Conservation (phyloP, 352 stramenopile species). For the Globisporangium takayamanum region DNA sequence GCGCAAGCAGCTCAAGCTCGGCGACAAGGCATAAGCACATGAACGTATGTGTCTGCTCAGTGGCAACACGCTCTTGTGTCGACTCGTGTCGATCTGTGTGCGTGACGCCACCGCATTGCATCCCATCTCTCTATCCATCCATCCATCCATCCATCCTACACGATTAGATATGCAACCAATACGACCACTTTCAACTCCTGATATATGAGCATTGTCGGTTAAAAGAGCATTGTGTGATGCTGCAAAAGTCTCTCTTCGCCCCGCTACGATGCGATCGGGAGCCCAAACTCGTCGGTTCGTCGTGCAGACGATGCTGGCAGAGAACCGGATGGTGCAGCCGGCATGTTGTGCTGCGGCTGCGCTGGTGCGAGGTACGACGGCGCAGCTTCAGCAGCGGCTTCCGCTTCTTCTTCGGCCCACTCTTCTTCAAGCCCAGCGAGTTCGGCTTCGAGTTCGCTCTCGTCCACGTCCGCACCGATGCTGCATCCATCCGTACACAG, state of each 20-base stretch:
- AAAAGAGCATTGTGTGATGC: neutral
- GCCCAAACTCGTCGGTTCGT: slow-evolving; percentile 66
- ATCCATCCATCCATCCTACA: too few relatives aligned
- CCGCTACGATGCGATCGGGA: slow-evolving; percentile 35
- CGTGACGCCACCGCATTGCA: neutral
- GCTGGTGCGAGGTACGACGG: slow-evolving; percentile 60
- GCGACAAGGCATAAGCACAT: slow-evolving; percentile 8
- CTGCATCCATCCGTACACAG: slow-evolving; percentile 19
- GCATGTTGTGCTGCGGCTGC: slow-evolving; percentile 44
- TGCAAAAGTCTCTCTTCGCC: too few relatives aligned
- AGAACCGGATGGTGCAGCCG: slow-evolving; percentile 37
- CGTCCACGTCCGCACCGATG: slow-evolving; percentile 92
- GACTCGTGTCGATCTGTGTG: neutral
- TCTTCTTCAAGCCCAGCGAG: slow-evolving; percentile 93
- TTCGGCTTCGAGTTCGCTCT: slow-evolving; percentile 93
- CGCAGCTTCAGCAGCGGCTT: slow-evolving; percentile 30
- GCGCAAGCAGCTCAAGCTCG: slow-evolving; percentile 18
- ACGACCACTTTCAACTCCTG: too few relatives aligned
- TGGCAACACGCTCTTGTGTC: too few relatives aligned
- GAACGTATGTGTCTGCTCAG: neutral
- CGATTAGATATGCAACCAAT: neutral
- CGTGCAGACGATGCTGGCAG: slow-evolving; percentile 23
- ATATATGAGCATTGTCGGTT: too few relatives aligned
- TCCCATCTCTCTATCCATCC: neutral
- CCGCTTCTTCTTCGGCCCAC: slow-evolving; percentile 77